Evolutionary conservation across 495 filamentous ascomycete species (phyloP).

Genomic region (Aspergillus affinis): DNA sequence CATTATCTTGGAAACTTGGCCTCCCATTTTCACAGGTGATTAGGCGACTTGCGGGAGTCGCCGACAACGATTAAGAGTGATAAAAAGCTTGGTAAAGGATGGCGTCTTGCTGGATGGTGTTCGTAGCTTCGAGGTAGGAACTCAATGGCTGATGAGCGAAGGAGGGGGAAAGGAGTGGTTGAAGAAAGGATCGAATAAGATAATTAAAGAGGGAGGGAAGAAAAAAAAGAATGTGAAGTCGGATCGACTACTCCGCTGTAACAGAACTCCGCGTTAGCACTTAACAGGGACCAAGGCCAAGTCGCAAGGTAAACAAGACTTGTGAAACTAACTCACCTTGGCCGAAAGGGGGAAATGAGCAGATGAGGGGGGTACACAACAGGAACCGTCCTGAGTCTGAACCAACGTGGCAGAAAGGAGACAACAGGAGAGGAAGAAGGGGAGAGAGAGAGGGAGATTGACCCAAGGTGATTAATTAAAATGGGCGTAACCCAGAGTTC

Average conservation of each 20-base stretch:
- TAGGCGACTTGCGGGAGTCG: slow-evolving; percentile 14
- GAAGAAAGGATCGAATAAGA: background rate
- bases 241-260: slow-evolving; percentile 8
- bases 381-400: background rate
- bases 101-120: background rate
- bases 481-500: slow-evolving; percentile 14
- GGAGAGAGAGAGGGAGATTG: slow-evolving; percentile 15
- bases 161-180: background rate
- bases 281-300: slow-evolving; percentile 7
- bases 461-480: no score
- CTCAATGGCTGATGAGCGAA: background rate
- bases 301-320: slow-evolving; percentile 17
- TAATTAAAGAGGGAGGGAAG: slow-evolving; percentile 5
- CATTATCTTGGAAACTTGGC: slow-evolving; percentile 82
- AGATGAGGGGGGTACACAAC: background rate
- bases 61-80: background rate
- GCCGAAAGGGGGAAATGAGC: slow-evolving; percentile 3
- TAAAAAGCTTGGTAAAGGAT: slow-evolving; percentile 8
- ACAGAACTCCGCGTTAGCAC: slow-evolving; percentile 13
- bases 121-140: background rate
- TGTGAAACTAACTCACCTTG: slow-evolving; percentile 18
- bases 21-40: slow-evolving; percentile 62
- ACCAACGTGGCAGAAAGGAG: background rate
- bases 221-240: slow-evolving; percentile 3
- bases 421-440: slow-evolving; percentile 4